Base-by-base conservation (phyloP, 148 eudicot species). In the Suaeda aralocaspica region DNA sequence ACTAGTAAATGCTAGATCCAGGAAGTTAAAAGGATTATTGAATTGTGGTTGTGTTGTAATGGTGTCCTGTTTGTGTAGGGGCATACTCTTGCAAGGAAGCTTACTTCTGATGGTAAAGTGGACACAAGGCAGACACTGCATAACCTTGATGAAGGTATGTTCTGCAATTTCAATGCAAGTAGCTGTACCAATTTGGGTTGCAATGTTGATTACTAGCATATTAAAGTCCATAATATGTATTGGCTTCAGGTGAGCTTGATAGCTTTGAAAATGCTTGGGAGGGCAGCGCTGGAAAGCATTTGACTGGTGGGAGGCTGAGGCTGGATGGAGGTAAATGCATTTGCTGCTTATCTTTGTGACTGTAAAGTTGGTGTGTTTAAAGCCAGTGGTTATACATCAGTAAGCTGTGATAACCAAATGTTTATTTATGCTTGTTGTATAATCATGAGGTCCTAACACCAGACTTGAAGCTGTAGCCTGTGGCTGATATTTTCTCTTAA, bases 261-360 rank as follows among this genome's bases (percentile, higher is more conserved):
- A 82, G 88, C 41, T 94, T 94, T 84, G 92, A 94, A 71, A 86
- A 91, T 69, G 83, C 85, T 44, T 94, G 98, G 98, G 84, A 87
- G 64, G 92, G 96, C 42, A 87, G 81, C 56, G 86, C 96, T 34
- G 84, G 84, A 73, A 78, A 79, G 73, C 85, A 82, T 76, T 78
- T 90, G 39, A 84, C 92, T 59, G 90, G 87, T 67, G 81, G 83
- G 82, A 74, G 70, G 63, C 84, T 71, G 70, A 88, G 83, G 70
- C 67, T 77, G 55, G 79, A 76, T 70, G 80, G 70, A 55, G 81
- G 73, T 69, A 52, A 68, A 30, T 36, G 26, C 52, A 19, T 26
- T 42, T 22, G 12, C 59, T 24, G 6, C 63, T 55, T n/a, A 16
- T 67, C 19, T 46, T 16, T 2, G 22, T 39, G 5, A 19, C 41